Conservation (phyloP, 2,329 filamentous ascomycete species). For the Anisogramma anomala region DNA sequence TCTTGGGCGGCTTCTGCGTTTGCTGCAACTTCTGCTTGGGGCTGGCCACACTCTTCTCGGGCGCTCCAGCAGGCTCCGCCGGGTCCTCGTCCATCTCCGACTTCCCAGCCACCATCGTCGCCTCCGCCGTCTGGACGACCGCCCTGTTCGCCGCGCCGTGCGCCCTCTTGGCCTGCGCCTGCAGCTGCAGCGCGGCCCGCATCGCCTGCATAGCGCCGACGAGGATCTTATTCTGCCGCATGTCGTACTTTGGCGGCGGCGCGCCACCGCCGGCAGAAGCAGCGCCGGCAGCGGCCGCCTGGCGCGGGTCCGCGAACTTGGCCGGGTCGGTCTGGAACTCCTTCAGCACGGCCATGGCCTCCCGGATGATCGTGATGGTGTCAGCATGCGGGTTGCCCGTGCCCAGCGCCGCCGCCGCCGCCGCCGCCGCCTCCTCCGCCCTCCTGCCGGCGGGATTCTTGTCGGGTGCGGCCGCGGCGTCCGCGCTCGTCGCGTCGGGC, state of each 20-base stretch:
- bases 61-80: no score
- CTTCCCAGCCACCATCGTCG: background rate
- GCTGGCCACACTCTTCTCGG: no score
- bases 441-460: background rate
- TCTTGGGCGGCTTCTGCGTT: background rate
- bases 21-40: no score
- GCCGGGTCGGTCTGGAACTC: conserved; percentile 15
- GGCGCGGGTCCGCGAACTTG: background rate
- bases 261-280: no score
- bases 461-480: background rate
- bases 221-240: conserved; percentile 24
- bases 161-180: conserved; percentile 13
- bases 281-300: no score
- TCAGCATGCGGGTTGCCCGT: background rate
- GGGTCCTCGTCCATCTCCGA: no score
- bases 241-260: background rate
- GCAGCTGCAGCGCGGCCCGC: conserved; percentile 26
- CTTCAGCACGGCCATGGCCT: conserved; percentile 20
- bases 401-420: background rate
- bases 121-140: background rate
- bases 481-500: background rate
- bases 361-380: conserved; percentile 17
- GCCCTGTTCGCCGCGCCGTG: conserved; percentile 4
- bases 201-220: conserved; percentile 27
- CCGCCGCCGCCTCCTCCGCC: background rate